These are phyloP conservation scores for Cladophialophora exuberans DNA, from an alignment of 2,329 filamentous ascomycete genomes.

Conservation along the genomic window DNA sequence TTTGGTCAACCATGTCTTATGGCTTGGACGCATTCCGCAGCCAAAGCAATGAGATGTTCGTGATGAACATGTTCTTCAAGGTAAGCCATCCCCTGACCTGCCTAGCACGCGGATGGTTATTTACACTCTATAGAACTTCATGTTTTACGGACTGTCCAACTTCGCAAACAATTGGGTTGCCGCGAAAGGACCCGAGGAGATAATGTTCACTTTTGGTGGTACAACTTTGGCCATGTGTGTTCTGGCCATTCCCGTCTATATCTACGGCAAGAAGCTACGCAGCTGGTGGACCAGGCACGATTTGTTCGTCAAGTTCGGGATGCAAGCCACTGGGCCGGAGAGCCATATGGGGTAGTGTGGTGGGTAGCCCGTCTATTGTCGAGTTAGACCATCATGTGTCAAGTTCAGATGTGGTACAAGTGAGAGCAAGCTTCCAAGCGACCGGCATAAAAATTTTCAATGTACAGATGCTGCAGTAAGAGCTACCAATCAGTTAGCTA, in stretches of 20 bases:
- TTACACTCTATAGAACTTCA: conserved; percentile 33
- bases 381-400: too few species aligned
- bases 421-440: too few species aligned
- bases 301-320: conserved; percentile 25
- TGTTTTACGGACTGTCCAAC: conserved; percentile 36
- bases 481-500: too few species aligned
- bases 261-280: conserved; percentile 33
- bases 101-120: background rate
- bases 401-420: background rate
- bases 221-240: conserved; percentile 33
- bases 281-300: conserved; percentile 30
- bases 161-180: conserved; percentile 37
- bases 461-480: too few species aligned
- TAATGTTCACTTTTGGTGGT: conserved; percentile 38
- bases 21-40: conserved; percentile 36
- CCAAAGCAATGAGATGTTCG: conserved; percentile 36
- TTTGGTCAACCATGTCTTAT: conserved; percentile 33
- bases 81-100: conserved; percentile 5
- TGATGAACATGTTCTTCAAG: conserved; percentile 39
- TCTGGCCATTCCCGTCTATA: conserved; percentile 34
- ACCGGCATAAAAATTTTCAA: too few species aligned
- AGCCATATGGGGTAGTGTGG: conserved; percentile 20
- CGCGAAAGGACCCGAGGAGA: conserved; percentile 30
- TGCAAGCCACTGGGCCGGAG: conserved; percentile 24
- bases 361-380: background rate